These are phyloP conservation scores for Syzygium aromaticum DNA, from an alignment of 345 rosid species.

Conservation along the genomic window DNA sequence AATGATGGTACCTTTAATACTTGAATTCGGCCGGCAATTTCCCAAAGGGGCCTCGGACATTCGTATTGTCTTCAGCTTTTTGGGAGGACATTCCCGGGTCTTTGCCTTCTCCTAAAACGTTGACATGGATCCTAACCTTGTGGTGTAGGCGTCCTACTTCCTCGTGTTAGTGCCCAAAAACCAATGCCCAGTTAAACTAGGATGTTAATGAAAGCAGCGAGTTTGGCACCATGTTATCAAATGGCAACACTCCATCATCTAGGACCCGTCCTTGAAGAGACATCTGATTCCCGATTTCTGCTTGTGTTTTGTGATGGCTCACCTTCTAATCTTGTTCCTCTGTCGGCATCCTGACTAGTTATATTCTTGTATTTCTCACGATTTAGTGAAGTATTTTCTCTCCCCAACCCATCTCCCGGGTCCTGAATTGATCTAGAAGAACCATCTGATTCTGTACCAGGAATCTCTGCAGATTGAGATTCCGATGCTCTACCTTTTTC, in stretches of 20 bases:
- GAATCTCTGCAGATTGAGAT: slow-evolving; percentile 1
- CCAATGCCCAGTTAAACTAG: background rate
- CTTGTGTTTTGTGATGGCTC: background rate
- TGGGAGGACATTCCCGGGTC: background rate
- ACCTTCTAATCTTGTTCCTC: background rate
- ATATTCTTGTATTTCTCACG: background rate
- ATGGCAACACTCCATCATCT: background rate
- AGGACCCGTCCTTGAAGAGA: background rate
- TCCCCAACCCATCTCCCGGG: background rate
- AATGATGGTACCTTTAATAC: background rate
- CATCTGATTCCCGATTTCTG: background rate
- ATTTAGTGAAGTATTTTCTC: background rate
- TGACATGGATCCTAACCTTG: background rate
- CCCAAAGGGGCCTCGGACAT: background rate
- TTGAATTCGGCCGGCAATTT: background rate
- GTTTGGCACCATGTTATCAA: background rate
- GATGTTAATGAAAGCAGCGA: background rate
- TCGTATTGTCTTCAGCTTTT: background rate
- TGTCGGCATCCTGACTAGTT: background rate
- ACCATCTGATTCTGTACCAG: background rate
- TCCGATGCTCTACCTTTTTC: slow-evolving; percentile 2
- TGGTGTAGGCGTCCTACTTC: background rate
- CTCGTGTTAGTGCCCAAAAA: background rate
- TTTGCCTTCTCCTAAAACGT: background rate
- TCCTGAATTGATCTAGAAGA: background rate